Percentiles rank a stretch among this genome's conserved stretches.
Conservation (phyloP, 305 asterid species). For the Caryopteris hybrid region DNA sequence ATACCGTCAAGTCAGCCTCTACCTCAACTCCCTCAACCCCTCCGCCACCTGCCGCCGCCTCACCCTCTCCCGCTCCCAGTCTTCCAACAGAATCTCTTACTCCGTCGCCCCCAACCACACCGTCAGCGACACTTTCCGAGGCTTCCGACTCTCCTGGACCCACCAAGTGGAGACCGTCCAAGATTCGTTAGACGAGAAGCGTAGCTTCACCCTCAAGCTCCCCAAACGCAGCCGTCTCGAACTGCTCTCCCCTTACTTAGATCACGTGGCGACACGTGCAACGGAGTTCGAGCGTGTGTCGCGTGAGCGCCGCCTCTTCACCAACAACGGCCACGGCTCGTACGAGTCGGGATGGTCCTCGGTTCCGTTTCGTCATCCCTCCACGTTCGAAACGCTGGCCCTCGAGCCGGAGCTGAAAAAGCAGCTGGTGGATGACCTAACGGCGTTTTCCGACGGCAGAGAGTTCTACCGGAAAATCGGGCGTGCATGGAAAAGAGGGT, state of each 20-base stretch:
- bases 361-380: constrained; percentile 51
- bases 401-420: constrained; percentile 44
- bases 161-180: constrained; percentile 41
- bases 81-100: constrained; percentile 38
- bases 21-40: constrained; percentile 41
- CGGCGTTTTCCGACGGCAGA: constrained; percentile 17
- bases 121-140: constrained; percentile 32
- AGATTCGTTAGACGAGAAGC: constrained; percentile 42
- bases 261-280: constrained; percentile 37
- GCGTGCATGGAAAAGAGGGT: constrained; percentile 61
- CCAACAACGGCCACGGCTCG: constrained; percentile 45
- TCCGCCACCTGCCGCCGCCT: constrained; percentile 49
- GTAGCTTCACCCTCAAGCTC: constrained; percentile 40
- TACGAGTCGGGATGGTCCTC: constrained; percentile 53
- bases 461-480: constrained; percentile 25
- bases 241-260: constrained; percentile 34
- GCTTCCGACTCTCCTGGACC: constrained; percentile 49
- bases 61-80: constrained; percentile 42
- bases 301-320: constrained; percentile 43
- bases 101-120: constrained; percentile 46
- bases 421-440: constrained; percentile 20
- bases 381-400: constrained; percentile 51
- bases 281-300: constrained; percentile 41
- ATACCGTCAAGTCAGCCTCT: constrained; percentile 48
- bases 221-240: constrained; percentile 35